Conservation (phyloP, 2,329 filamentous ascomycete genomes). For the Cladophialophora carrionii region DNA sequence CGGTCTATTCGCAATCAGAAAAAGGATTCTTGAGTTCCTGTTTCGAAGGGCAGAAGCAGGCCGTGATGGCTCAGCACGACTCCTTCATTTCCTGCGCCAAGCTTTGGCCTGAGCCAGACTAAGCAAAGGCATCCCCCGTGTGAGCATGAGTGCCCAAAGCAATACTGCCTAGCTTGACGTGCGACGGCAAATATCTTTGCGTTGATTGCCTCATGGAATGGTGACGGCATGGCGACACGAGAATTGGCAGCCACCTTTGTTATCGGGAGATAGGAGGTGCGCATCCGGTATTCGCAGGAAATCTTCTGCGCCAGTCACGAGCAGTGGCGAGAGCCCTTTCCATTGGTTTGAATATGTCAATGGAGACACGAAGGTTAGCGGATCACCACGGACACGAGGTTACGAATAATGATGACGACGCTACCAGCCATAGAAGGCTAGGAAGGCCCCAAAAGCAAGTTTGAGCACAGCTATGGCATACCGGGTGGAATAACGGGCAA, state of each 20-base stretch:
- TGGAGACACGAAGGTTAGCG: not conserved
- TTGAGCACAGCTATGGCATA: not conserved
- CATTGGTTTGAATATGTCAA: not conserved
- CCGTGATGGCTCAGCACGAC: not conserved
- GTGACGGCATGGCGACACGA: not conserved
- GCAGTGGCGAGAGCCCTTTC: not conserved
- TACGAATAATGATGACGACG: not conserved
- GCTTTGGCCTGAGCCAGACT: not conserved
- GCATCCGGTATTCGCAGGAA: not conserved
- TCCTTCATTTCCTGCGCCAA: not conserved
- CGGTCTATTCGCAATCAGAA: constrained; percentile 16
- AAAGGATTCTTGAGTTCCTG: constrained; percentile 21
- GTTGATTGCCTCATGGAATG: not conserved
- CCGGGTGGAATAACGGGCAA: not conserved
- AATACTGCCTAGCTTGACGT: not conserved
- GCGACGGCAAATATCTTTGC: not conserved
- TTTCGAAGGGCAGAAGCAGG: too few relatives aligned
- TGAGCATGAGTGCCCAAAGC: not conserved
- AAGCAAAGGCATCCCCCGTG: not conserved
- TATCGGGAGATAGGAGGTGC: not conserved
- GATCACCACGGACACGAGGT: not conserved
- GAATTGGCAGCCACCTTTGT: not conserved
- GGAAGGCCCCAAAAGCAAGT: not conserved
- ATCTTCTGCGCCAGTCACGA: not conserved
- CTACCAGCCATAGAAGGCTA: not conserved